Evolutionary conservation across 768 basidiomycete species (phyloP).

Genomic region (Trametes cubensis): DNA sequence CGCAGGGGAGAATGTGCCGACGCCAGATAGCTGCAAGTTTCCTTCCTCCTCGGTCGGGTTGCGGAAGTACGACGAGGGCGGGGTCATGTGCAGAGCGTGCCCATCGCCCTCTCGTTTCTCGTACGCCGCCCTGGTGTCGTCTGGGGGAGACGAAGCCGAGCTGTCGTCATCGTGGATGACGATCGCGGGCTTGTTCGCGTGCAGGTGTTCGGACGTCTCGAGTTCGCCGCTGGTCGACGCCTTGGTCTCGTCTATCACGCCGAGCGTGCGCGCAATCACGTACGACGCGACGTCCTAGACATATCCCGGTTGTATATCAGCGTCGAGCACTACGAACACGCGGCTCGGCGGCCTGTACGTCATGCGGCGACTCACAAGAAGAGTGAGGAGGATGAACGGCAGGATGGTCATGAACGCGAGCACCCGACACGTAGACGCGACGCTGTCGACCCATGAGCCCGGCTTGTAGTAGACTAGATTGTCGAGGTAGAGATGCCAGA

Average conservation of each 20-base stretch:
- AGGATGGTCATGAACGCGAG: slow-evolving; percentile 55
- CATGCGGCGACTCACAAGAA: slow-evolving; percentile 50
- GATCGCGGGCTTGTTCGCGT: slow-evolving; percentile 15
- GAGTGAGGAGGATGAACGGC: slow-evolving; percentile 60
- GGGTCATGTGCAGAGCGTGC: slow-evolving; percentile 9
- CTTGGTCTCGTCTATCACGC: slow-evolving; percentile 73
- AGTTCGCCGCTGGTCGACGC: slow-evolving; percentile 59
- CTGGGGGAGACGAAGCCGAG: slow-evolving; percentile 6
- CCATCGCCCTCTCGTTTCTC: background rate
- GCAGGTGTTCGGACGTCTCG: slow-evolving; percentile 9
- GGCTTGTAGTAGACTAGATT: slow-evolving; percentile 67
- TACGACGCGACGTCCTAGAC: slow-evolving; percentile 78
- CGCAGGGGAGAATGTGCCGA: slow-evolving; percentile 73
- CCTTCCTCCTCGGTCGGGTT: slow-evolving; percentile 33
- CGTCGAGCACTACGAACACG: background rate
- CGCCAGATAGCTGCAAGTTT: slow-evolving; percentile 63
- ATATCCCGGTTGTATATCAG: background rate
- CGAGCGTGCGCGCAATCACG: slow-evolving; percentile 80
- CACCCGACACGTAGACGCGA: slow-evolving; percentile 65
- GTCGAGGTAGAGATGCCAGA: slow-evolving; percentile 65
- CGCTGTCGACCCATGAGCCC: slow-evolving; percentile 66
- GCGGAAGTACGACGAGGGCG: slow-evolving; percentile 24
- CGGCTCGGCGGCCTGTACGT: too few species aligned
- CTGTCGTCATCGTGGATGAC: slow-evolving; percentile 17
- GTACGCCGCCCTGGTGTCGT: background rate